phyloP scores from a whole-genome alignment of 148 eudicot genomes.

The Rhododendron vialii region DNA sequence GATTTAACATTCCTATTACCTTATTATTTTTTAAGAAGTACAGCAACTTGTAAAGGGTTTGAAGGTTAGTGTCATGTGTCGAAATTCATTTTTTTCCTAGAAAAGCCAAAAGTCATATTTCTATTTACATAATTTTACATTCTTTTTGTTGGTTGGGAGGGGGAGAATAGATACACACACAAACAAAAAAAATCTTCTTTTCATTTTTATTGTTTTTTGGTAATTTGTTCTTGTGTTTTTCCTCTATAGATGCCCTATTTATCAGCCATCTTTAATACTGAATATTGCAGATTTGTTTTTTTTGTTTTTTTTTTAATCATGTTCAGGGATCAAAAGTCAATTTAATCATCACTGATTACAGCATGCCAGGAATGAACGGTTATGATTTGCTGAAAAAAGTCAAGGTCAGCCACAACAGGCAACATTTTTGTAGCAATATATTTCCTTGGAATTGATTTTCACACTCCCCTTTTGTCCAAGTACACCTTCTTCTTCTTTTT shows the following conservation, averaged over 20 bases:
- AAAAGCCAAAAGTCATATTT: no score
- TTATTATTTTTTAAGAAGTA: neutral
- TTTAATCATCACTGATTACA: conserved; percentile 60
- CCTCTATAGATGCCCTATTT: neutral
- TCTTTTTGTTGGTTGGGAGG: neutral
- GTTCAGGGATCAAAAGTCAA: conserved; percentile 37
- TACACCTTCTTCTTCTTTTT: no score
- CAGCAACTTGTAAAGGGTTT: no score
- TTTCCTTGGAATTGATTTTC: no score
- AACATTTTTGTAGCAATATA: neutral
- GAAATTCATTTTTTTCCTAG: no score
- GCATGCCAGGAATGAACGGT: conserved; percentile 63
- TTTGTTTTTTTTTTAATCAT: neutral
- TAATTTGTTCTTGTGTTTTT: neutral
- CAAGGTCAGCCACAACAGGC: conserved; percentile 28
- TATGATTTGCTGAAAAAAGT: conserved; percentile 58
- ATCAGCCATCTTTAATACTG: neutral
- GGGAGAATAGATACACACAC: no score
- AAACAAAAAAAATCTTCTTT: no score
- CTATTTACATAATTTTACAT: no score
- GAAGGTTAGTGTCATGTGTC: neutral
- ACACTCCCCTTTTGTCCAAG: no score
- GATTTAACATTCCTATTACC: no score
- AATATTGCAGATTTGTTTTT: neutral
- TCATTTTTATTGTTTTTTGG: neutral